Base-by-base conservation (phyloP, 495 filamentous ascomycete species). In the Aspergillus nidulans region DNA sequence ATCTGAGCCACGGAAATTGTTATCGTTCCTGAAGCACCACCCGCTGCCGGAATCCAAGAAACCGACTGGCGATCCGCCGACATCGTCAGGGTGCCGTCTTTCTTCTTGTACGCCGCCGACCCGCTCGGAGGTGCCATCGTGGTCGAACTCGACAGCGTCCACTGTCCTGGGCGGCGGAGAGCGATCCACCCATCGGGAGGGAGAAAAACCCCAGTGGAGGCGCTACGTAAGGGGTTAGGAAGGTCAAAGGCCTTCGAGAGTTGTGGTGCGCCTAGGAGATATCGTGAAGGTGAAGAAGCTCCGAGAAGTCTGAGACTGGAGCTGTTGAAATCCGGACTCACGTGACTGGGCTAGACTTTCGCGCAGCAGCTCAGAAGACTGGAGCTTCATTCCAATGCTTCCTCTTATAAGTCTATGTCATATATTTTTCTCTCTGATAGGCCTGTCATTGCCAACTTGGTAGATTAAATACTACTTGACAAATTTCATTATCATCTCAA, bases 91-190 rank as follows among this genome's bases (percentile, higher is more conserved):
- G 80, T 83, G 66, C 94, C 94, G 77, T 97, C 91, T 74, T 92
- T 91, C 79, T 98, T 98, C 76, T 96, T 97, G 80, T 92, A 97
- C 49, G 84, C 78, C 53, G 90, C 86, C 55, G 81, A 80, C 63
- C 84, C 89, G 69, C 80, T 82, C 50, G 81, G 81, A 67, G 85
- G 73, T 65, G 85, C 70, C 73, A 77, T 77, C 63, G 66, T 74
- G 63, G 61, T 63, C 62, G 58, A 62, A 65, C 61, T 72, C 60
- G 65, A 69, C 69, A 69, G 71, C 68, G 66, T 70, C 66, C 74
- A 75, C 71, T 73, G 67, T 75, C 65, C 63, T 69, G 67, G 55
- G 61, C 61, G 49, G 61, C 58, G 63, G 59, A 60, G 65, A 68
- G 55, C 57, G 56, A 63, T 70, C 69, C 63, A 69, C 73, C 73